Evolutionary conservation across 1,139 yeast species (phyloP), one percentile per base, ranked within the genome.

Genomic region (Protomyces inundatus): DNA sequence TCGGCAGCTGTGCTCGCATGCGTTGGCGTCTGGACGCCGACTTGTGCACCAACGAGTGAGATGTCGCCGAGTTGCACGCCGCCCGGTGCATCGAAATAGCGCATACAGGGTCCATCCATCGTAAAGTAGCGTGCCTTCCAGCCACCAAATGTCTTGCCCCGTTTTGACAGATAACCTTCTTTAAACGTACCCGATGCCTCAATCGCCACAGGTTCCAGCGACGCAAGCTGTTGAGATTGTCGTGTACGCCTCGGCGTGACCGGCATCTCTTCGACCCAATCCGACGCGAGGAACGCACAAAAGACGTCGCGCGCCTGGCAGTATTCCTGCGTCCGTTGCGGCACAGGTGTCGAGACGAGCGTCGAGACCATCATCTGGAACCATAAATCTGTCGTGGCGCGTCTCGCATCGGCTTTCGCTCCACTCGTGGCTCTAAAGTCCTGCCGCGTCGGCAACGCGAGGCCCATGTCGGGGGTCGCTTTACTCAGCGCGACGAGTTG

Each of bases 41-140:
- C 83, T 65, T 83, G 84, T 1, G 88, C 80, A 2, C 83, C 83
- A 30, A 76, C 75, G n/a, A 89, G 74, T 64, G 79, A 77, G 12
- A 88, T 82, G 10, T 80, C 78, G 65, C 88, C 93, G n/a, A 80
- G 71, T 10, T 82, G 69, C 3, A 79, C 75, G 0, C 88, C 89
- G 5, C 84, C 85, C 1, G 86, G 85, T 3, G 74, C 71, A 50
- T 87, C 95, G 68, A 80, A 82, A 42, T 87, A 78, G 65, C 85
- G 85, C 65, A 90, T 76, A 46, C 73, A 74, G 0, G 86, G 83
- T 0, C 88, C 88, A 67, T 86, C 88, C 14, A 88, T 81, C 54
- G 84, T 84, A 73, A 89, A 88, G 80, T 87, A 88, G 59, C 90
- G 76, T 4, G 85, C 79, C 70, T 84, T 86, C 97, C 97, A 90